phyloP scores from a whole-genome alignment of 345 rosid genomes.

The Gossypium anomalum region DNA sequence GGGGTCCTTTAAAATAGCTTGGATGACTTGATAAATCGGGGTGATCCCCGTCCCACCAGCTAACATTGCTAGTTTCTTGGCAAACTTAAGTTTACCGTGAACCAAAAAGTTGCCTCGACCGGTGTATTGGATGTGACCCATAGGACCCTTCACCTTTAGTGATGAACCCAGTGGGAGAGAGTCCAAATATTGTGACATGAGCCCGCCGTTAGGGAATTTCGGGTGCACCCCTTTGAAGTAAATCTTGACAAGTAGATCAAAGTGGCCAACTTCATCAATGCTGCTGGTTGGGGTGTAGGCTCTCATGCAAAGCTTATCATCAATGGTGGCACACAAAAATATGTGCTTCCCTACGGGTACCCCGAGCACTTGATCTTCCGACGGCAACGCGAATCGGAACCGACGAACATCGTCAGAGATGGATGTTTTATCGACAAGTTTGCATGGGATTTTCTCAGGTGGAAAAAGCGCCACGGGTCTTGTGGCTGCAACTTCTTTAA shows the following conservation, averaged over 20 bases:
- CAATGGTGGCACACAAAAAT: slow-evolving; percentile 58
- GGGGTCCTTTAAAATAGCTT: slow-evolving; percentile 74
- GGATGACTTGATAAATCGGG: slow-evolving; percentile 75
- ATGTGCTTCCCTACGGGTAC: slow-evolving; percentile 83
- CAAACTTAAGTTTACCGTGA: slow-evolving; percentile 68
- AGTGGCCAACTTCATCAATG: slow-evolving; percentile 59
- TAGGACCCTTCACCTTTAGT: slow-evolving; percentile 73
- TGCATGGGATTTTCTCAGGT: slow-evolving; percentile 71
- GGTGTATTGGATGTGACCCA: slow-evolving; percentile 77
- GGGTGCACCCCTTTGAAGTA: slow-evolving; percentile 77
- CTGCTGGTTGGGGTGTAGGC: slow-evolving; percentile 82
- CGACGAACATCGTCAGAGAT: slow-evolving; percentile 66
- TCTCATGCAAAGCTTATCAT: slow-evolving; percentile 68
- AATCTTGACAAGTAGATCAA: slow-evolving; percentile 72
- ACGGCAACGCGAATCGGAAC: slow-evolving; percentile 63
- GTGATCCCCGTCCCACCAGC: slow-evolving; percentile 95
- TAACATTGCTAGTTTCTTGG: slow-evolving; percentile 79
- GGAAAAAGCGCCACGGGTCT: slow-evolving; percentile 62
- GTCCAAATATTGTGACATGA: slow-evolving; percentile 74
- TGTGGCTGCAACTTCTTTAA: slow-evolving; percentile 44
- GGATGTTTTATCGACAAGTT: slow-evolving; percentile 54
- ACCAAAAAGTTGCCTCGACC: slow-evolving; percentile 67
- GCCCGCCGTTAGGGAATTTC: slow-evolving; percentile 79
- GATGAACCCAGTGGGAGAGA: slow-evolving; percentile 51
- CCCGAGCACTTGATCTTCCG: slow-evolving; percentile 64